phyloP scores from a whole-genome alignment of 805 yeast genomes.

The Barnettozyma californica region DNA sequence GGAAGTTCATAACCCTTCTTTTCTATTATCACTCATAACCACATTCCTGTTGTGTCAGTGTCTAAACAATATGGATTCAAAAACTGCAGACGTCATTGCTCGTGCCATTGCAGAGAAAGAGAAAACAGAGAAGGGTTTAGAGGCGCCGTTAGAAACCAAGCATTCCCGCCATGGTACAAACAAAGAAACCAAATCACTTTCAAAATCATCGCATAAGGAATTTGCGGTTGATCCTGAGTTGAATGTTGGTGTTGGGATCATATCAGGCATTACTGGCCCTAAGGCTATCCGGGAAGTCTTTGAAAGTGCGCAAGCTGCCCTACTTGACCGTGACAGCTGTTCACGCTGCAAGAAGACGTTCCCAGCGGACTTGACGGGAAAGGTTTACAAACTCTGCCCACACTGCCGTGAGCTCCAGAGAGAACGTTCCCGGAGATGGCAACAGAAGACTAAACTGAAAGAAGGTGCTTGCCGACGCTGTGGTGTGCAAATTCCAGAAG shows the following conservation, averaged over 20 bases:
- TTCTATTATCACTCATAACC: background rate
- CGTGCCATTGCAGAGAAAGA: conserved; percentile 32
- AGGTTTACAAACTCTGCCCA: conserved; percentile 49
- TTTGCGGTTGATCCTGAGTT: conserved; percentile 22
- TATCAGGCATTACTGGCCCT: conserved; percentile 21
- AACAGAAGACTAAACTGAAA: conserved; percentile 48
- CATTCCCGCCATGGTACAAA: conserved; percentile 4
- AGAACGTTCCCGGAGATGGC: conserved; percentile 62
- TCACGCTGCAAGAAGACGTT: conserved; percentile 58
- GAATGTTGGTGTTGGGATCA: conserved; percentile 22
- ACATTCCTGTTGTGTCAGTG: background rate
- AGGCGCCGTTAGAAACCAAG: conserved; percentile 7
- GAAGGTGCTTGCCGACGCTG: conserved; percentile 47
- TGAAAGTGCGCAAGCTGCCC: conserved; percentile 2
- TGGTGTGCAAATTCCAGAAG: conserved; percentile 48
- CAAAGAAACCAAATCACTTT: background rate
- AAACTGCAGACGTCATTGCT: conserved; percentile 22
- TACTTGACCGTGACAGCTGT: conserved; percentile 28
- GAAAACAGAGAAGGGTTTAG: conserved; percentile 49
- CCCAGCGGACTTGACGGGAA: conserved; percentile 32
- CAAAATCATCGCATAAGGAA: conserved; percentile 9
- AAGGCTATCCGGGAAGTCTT: conserved; percentile 9
- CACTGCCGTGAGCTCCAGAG: conserved; percentile 64
- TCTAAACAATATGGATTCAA: conserved; percentile 10
- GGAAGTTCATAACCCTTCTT: conserved; percentile 2